These are phyloP conservation scores for Leptographium flavum DNA, from an alignment of 2,329 filamentous ascomycete genomes.

Conservation along the genomic window DNA sequence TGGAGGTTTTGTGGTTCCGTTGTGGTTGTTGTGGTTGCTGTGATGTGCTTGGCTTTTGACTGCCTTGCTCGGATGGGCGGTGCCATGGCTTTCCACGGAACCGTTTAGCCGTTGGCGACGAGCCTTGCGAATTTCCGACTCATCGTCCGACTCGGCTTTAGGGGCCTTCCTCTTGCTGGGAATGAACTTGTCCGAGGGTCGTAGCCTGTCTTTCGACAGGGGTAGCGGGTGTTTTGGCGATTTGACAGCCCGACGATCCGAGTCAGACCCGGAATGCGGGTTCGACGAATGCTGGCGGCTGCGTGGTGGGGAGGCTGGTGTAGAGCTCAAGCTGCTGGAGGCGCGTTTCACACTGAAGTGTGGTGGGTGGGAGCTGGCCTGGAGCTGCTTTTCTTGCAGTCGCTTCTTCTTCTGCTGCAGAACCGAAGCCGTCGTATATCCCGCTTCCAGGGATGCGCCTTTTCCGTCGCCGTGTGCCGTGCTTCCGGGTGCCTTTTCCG, in stretches of 20 bases:
- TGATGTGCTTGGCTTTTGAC: slow-evolving; percentile 9
- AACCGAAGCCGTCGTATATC: slow-evolving; percentile 18
- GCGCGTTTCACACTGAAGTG: slow-evolving; percentile 25
- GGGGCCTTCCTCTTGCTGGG: slow-evolving; percentile 38
- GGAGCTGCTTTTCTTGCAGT: slow-evolving; percentile 20
- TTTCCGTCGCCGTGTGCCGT: not conserved
- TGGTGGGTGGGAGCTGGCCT: not conserved
- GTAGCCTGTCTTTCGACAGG: slow-evolving; percentile 28
- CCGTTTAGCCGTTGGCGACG: slow-evolving; percentile 37
- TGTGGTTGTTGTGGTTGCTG: slow-evolving; percentile 10
- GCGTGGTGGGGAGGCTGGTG: slow-evolving; percentile 36
- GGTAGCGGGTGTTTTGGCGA: slow-evolving; percentile 26
- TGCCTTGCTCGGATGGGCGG: not conserved
- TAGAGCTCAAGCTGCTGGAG: slow-evolving; percentile 44
- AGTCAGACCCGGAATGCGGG: slow-evolving; percentile 37
- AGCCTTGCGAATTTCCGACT: slow-evolving; percentile 37
- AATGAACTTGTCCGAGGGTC: slow-evolving; percentile 30
- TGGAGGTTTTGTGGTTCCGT: slow-evolving; percentile 15
- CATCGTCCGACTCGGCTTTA: slow-evolving; percentile 43
- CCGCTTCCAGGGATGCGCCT: slow-evolving; percentile 8
- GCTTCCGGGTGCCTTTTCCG: slow-evolving; percentile 10
- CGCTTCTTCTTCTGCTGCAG: slow-evolving; percentile 37
- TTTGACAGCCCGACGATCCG: slow-evolving; percentile 30
- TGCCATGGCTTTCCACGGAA: slow-evolving; percentile 20
- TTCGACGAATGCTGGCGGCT: slow-evolving; percentile 25